Percentiles rank a stretch among this genome's conserved stretches.
Conservation (phyloP, 2,329 filamentous ascomycete species). For the Fusarium nelsonii region DNA sequence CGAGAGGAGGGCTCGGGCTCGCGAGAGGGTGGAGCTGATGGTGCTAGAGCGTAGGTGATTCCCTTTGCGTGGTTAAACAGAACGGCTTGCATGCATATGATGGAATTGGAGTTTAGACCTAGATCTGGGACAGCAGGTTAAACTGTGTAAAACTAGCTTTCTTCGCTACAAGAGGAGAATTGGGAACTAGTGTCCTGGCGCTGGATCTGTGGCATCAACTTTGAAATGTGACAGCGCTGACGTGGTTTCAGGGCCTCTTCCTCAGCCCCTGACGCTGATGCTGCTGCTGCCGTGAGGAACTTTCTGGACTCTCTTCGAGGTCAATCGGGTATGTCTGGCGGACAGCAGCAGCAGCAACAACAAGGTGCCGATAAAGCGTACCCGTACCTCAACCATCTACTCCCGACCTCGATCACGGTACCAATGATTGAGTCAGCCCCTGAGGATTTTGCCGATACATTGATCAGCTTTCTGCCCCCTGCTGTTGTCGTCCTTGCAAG, state of each 20-base stretch:
- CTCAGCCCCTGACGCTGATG: slow-evolving; percentile 76
- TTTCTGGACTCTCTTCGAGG: slow-evolving; percentile 86
- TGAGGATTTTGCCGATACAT: slow-evolving; percentile 75
- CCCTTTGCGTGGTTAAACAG: slow-evolving; percentile 50
- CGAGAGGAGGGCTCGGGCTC: slow-evolving; percentile 89
- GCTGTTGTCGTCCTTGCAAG: slow-evolving; percentile 82
- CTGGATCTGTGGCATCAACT: slow-evolving; percentile 40
- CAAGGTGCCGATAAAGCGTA: slow-evolving; percentile 70
- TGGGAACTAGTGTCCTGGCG: slow-evolving; percentile 46
- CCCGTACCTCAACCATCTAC: slow-evolving; percentile 87
- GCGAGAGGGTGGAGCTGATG: slow-evolving; percentile 93
- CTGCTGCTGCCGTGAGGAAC: slow-evolving; percentile 84
- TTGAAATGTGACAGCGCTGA: slow-evolving; percentile 57
- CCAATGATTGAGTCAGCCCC: slow-evolving; percentile 76
- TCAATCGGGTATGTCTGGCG: slow-evolving; percentile 57
- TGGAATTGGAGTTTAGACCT: slow-evolving; percentile 41
- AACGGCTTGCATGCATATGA: slow-evolving; percentile 41
- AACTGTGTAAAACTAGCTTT: slow-evolving; percentile 52
- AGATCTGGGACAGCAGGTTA: slow-evolving; percentile 45
- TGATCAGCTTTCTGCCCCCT: slow-evolving; percentile 83
- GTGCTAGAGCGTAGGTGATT: slow-evolving; percentile 97
- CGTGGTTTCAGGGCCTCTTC: slow-evolving; percentile 67
- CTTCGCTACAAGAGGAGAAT: slow-evolving; percentile 49
- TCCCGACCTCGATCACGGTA: slow-evolving; percentile 81
- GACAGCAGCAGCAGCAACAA: slow-evolving; percentile 49